Percentiles rank a stretch among this genome's conserved stretches.
Evolutionary conservation across 257 asterid species (phyloP).

Genomic region (Mitragyna speciosa): DNA sequence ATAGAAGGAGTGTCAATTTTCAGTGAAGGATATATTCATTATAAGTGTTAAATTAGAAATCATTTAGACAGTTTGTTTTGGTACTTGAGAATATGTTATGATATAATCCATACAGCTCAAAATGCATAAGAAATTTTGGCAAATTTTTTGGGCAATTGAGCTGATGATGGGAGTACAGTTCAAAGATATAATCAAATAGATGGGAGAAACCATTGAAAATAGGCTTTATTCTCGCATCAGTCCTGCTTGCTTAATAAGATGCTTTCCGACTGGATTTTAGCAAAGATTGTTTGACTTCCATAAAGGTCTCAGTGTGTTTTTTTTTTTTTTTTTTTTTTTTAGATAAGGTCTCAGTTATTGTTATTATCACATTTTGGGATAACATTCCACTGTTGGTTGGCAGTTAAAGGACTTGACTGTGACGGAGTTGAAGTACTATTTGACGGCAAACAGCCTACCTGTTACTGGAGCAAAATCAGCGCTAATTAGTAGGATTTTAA

Average conservation of each 20-base stretch:
- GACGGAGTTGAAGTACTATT: conserved; percentile 66
- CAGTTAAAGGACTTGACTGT: conserved; percentile 92
- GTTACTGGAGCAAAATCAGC: conserved; percentile 77
- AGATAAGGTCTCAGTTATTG: too few species aligned
- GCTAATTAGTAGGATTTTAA: conserved; percentile 72
- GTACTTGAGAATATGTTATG: too few species aligned
- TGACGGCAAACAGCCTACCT: conserved; percentile 54
- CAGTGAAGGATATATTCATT: too few species aligned
- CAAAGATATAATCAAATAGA: neutral
- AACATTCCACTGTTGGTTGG: conserved; percentile 20
- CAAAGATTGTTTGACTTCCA: neutral
- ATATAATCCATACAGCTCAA: too few species aligned
- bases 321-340: neutral
- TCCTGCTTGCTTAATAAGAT: neutral
- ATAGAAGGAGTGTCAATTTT: too few species aligned
- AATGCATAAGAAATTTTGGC: neutral
- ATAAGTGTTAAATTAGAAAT: too few species aligned
- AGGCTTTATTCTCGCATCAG: neutral
- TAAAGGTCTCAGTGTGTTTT: neutral
- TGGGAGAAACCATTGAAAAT: neutral
- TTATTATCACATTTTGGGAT: too few species aligned
- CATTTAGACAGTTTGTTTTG: too few species aligned
- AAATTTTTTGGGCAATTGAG: neutral
- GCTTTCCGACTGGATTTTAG: neutral
- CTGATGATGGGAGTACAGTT: neutral